phyloP scores from a whole-genome alignment of 345 rosid genomes.

The Atalantia buxifolia region DNA sequence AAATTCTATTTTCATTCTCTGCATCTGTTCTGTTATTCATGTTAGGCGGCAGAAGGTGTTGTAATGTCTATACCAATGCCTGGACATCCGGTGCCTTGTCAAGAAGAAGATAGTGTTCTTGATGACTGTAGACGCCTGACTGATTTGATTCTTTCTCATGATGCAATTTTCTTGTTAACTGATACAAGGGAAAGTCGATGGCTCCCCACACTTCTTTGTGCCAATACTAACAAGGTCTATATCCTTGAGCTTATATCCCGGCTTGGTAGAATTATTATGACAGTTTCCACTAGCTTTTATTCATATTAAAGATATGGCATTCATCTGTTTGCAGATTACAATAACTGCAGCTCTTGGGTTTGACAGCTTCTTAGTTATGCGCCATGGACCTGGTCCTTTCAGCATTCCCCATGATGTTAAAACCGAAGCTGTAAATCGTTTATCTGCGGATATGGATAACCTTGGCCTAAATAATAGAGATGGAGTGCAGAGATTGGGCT shows the following conservation, averaged over 20 bases:
- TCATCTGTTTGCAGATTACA: constrained; percentile 51
- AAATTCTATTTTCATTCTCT: not conserved
- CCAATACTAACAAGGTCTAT: constrained; percentile 73
- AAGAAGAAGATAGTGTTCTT: constrained; percentile 71
- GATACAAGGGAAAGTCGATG: constrained; percentile 99
- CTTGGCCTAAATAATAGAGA: constrained; percentile 37
- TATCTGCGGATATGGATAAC: constrained; percentile 39
- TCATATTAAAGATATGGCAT: not conserved
- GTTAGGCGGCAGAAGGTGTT: constrained; percentile 71
- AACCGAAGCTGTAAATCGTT: constrained; percentile 22
- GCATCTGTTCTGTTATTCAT: constrained; percentile 6
- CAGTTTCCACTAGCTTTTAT: not conserved
- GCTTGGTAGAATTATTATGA: not conserved
- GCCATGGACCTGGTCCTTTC: constrained; percentile 92
- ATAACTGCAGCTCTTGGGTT: constrained; percentile 93
- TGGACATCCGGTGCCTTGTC: constrained; percentile 78
- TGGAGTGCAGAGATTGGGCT: constrained; percentile 66
- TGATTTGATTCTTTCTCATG: constrained; percentile 76
- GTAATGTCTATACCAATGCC: constrained; percentile 98
- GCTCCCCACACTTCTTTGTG: constrained; percentile 86
- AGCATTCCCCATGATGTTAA: constrained; percentile 26
- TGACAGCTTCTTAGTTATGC: constrained; percentile 96
- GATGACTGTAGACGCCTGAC: constrained; percentile 65
- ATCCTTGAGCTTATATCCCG: constrained; percentile 8
- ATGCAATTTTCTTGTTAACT: constrained; percentile 86